A percentile compares a stretch with the other conserved stretches of the same genome.
Conservation (phyloP, 805 yeast genomes). For the Wickerhamiella shivajii region DNA sequence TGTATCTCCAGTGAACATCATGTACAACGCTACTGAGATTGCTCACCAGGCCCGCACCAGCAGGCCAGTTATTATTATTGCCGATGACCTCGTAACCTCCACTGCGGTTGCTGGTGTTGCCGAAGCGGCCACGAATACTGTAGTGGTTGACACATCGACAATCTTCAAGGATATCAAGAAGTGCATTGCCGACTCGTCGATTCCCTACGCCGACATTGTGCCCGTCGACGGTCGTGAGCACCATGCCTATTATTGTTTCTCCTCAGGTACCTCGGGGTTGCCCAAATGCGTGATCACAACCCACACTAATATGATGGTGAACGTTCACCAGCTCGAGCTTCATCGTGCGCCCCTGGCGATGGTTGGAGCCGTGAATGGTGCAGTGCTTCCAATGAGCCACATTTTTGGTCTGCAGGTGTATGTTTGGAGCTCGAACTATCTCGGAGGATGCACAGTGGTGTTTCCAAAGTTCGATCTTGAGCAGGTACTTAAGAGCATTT, state of each 20-base stretch:
- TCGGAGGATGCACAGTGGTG: conserved; percentile 16
- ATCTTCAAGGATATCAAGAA: neutral
- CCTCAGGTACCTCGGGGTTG: conserved; percentile 33
- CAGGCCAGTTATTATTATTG: conserved; percentile 1
- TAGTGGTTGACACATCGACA: neutral
- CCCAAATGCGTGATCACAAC: conserved; percentile 61
- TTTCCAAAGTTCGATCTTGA: conserved; percentile 21
- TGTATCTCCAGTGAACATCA: conserved; percentile 22
- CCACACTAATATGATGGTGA: conserved; percentile 36
- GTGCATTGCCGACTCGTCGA: neutral
- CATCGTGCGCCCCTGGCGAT: conserved; percentile 10
- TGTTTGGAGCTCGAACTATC: conserved; percentile 15
- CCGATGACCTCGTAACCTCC: conserved; percentile 1
- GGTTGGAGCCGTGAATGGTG: conserved; percentile 24
- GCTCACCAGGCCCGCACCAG: conserved; percentile 15
- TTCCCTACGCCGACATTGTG: neutral
- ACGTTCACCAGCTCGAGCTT: conserved; percentile 16
- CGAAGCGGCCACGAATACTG: neutral
- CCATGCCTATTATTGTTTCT: conserved; percentile 18
- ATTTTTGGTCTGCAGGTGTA: conserved; percentile 22
- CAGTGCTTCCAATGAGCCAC: conserved; percentile 20
- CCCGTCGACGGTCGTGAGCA: conserved; percentile 5
- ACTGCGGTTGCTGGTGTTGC: neutral
- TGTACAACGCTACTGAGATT: conserved; percentile 20
- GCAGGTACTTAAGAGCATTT: conserved; percentile 17